Evolutionary conservation across 1,139 yeast genomes (phyloP), one percentile per base, ranked within the genome.

Genomic region (Debaryomycetaceae sp.): DNA sequence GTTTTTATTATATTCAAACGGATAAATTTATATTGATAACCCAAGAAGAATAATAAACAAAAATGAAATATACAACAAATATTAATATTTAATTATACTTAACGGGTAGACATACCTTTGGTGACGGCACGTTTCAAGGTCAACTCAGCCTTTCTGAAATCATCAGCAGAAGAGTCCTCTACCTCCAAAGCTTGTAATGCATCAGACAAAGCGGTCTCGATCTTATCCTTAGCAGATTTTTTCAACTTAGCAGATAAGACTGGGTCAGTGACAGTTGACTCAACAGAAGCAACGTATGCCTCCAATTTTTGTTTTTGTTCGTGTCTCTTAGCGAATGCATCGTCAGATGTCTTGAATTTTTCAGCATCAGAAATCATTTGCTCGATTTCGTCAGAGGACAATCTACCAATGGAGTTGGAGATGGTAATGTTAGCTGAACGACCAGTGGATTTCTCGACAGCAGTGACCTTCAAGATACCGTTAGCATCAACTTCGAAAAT

Each of bases 391-490:
- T 88, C 91, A 65, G 95, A 81, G 53, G 98, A 89, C 74, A 93
- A 88, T 87, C 97, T 89, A 80, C 99, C 99, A 66, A 91, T 95
- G 60, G 98, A 95, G 95, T 93, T 93, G 60, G 98, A 89, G 84
- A 93, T 93, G 76, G 98, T 93, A 71, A 93, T 93, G 95, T 93
- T 93, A 69, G 98, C 96, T 60, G 98, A 84, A 79, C 96, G 90
- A 76, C 99, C 99, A 61, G 99, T 93, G 57, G 97, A 89, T 81
- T 93, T 93, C 83, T 93, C 99, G 68, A 90, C 87, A 64, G 99
- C 99, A 66, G 99, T 91, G 68, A 93, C 99, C 91, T 93, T 93
- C 76, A 93, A 86, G 86, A 93, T 93, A 83, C 99, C 99, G 79
- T 93, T 93, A 68, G 98, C 98, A 76, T 93, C 99, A 72, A 93